phyloP scores from a whole-genome alignment of 805 yeast genomes.

The Schwanniomyces yamadae region DNA sequence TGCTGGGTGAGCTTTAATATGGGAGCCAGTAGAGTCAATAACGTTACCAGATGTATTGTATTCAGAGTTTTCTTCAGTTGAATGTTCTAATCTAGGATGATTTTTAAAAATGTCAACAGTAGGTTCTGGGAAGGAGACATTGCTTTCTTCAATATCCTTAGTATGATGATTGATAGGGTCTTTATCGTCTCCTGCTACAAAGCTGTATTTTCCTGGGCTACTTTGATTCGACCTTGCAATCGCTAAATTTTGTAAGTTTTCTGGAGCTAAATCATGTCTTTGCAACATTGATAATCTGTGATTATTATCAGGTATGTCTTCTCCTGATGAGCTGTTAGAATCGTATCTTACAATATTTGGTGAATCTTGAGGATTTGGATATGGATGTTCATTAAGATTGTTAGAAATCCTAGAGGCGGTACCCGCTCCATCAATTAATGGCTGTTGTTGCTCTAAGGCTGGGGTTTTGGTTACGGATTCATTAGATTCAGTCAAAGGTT shows the following conservation, averaged over 20 bases:
- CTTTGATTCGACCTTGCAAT: slow-evolving; percentile 17
- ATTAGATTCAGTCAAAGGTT: no score
- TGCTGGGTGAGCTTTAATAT: slow-evolving; percentile 14
- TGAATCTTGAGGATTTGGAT: slow-evolving; percentile 16
- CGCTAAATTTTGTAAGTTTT: slow-evolving; percentile 7
- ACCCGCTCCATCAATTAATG: no score
- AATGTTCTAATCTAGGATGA: no score
- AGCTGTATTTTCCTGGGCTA: slow-evolving; percentile 30
- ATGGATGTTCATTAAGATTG: neutral
- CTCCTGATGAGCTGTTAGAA: slow-evolving; percentile 30
- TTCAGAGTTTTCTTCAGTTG: slow-evolving; percentile 1
- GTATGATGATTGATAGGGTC: slow-evolving; percentile 19
- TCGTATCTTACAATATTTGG: slow-evolving; percentile 38
- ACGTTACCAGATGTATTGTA: slow-evolving; percentile 3
- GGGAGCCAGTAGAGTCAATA: slow-evolving; percentile 9
- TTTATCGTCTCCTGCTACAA: slow-evolving; percentile 42
- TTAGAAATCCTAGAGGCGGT: no score
- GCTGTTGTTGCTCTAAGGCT: no score
- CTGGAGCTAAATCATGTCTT: slow-evolving; percentile 27
- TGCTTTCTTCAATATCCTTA: slow-evolving; percentile 12
- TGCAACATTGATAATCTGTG: slow-evolving; percentile 33
- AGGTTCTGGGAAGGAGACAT: neutral
- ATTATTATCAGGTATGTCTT: slow-evolving; percentile 23
- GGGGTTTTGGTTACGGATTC: no score
- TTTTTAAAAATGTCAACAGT: neutral